A percentile compares a stretch with the other conserved stretches of the same genome.
phyloP scores from a whole-genome alignment of 1,139 yeast genomes.

The Zygotorulaspora mrakii region DNA sequence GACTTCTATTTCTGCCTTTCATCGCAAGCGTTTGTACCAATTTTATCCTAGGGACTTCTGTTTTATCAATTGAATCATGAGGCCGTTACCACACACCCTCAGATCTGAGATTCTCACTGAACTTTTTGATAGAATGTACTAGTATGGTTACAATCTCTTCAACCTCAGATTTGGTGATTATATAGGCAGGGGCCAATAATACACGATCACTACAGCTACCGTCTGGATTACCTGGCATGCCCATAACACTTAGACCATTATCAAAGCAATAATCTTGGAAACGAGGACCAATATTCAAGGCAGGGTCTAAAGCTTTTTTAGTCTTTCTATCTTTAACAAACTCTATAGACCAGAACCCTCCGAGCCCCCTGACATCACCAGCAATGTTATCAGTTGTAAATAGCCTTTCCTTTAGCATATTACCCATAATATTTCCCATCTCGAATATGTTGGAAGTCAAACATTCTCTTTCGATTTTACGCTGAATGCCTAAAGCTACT shows the following conservation, averaged over 20 bases:
- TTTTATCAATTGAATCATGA: too few species aligned
- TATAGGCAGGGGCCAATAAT: conserved; percentile 49
- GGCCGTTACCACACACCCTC: conserved; percentile 12
- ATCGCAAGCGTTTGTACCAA: too few species aligned
- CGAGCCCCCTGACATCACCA: conserved; percentile 55
- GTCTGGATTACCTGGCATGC: conserved; percentile 42
- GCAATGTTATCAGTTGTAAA: conserved; percentile 40
- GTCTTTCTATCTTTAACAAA: conserved; percentile 49
- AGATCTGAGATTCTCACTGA: conserved; percentile 7
- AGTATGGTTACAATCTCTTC: conserved; percentile 41
- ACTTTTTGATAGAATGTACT: conserved; percentile 7
- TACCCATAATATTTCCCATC: conserved; percentile 49
- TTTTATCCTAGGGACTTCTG: too few species aligned
- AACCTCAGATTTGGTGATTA: conserved; percentile 45
- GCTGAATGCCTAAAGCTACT: conserved; percentile 57
- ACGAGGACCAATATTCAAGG: conserved; percentile 37
- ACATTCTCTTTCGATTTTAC: conserved; percentile 45
- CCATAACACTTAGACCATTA: conserved; percentile 47
- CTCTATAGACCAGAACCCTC: conserved; percentile 56
- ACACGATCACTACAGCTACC: conserved; percentile 46
- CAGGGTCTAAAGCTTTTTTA: conserved; percentile 45
- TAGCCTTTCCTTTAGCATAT: conserved; percentile 36
- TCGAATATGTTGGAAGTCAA: conserved; percentile 49
- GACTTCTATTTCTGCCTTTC: too few species aligned
- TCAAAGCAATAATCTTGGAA: conserved; percentile 41